These are phyloP conservation scores for Blepharisma japonicum DNA, from an alignment of 73 alveolate species.

Conservation along the genomic window DNA sequence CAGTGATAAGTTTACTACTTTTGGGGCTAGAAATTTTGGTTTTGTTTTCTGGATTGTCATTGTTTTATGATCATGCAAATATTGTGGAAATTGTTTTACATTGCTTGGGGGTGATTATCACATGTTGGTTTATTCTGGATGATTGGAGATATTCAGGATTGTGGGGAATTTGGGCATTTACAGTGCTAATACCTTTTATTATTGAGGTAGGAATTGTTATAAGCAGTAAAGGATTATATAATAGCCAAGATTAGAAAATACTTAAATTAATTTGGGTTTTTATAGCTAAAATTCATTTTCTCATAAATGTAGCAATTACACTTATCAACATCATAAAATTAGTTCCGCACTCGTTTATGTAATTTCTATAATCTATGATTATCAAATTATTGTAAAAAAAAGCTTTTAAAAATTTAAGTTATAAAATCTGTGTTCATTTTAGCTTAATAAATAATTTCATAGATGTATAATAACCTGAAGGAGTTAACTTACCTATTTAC, in stretches of 20 bases:
- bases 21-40: not conserved
- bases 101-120: conserved; percentile 3
- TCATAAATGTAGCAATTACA: too few relatives aligned
- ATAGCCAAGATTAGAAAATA: not conserved
- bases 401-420: too few relatives aligned
- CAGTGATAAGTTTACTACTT: not conserved
- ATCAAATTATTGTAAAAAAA: too few relatives aligned
- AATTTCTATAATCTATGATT: too few relatives aligned
- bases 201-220: conserved; percentile 18
- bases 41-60: conserved; percentile 8
- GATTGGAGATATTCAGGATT: conserved; percentile 21
- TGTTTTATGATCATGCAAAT: conserved; percentile 25
- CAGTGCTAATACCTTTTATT: not conserved
- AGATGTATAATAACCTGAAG: too few relatives aligned
- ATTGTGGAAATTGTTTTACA: conserved; percentile 25
- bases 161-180: conserved; percentile 30
- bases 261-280: too few relatives aligned
- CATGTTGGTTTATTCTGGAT: conserved; percentile 33
- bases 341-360: too few relatives aligned
- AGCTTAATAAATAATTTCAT: too few relatives aligned
- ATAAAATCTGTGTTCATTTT: too few relatives aligned
- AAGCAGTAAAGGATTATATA: not conserved
- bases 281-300: too few relatives aligned
- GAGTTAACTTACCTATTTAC: too few relatives aligned
- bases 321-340: too few relatives aligned